Evolutionary conservation across 306 rosid species (phyloP).

Genomic region (Acmispon strigosus): DNA sequence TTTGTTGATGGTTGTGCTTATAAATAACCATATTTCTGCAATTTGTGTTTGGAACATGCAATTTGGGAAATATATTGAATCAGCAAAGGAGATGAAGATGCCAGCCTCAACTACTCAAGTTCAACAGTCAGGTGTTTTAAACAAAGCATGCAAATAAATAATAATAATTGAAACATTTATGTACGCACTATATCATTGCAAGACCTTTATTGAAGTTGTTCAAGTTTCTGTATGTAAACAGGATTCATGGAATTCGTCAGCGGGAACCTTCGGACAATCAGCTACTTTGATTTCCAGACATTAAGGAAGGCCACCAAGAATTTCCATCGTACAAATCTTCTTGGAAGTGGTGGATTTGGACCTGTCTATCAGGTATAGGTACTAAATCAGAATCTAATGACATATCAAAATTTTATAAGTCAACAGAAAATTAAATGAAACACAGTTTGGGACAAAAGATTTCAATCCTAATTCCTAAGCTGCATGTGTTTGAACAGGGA

Average conservation of each 20-base stretch:
- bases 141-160: not conserved
- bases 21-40: slow-evolving; percentile 17
- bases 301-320: slow-evolving; percentile 72
- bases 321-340: slow-evolving; percentile 56
- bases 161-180: not conserved
- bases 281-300: slow-evolving; percentile 49
- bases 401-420: no score
- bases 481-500: slow-evolving; percentile 40
- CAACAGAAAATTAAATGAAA: no score
- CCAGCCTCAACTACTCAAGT: slow-evolving; percentile 25
- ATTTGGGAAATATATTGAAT: slow-evolving; percentile 30
- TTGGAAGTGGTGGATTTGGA: slow-evolving; percentile 96
- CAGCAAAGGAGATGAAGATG: slow-evolving; percentile 36
- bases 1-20: slow-evolving; percentile 6
- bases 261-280: slow-evolving; percentile 57
- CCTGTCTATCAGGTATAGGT: slow-evolving; percentile 79
- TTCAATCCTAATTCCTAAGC: no score
- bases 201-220: not conserved
- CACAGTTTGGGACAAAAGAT: no score
- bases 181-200: not conserved
- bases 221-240: slow-evolving; percentile 17
- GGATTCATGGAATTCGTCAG: slow-evolving; percentile 49
- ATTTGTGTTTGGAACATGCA: slow-evolving; percentile 21
- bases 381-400: slow-evolving; percentile 3
- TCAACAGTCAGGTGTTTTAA: slow-evolving; percentile 38